These are phyloP conservation scores for Aethionema arabicum DNA, from an alignment of 345 rosid species.

Conservation along the genomic window DNA sequence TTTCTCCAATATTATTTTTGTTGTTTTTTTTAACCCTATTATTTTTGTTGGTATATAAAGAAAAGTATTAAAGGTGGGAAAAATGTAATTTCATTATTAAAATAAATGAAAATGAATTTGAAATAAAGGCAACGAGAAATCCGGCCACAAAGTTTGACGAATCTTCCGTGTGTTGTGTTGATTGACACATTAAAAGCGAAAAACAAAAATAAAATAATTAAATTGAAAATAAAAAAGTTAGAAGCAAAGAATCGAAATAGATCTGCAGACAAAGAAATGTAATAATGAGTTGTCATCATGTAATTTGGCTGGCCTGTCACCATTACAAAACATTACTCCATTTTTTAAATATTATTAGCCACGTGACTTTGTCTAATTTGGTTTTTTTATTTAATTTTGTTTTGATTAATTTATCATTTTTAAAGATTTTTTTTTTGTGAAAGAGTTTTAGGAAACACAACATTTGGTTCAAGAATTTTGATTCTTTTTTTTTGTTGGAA, in stretches of 20 bases:
- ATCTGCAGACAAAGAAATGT: slow-evolving; percentile 25
- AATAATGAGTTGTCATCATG: slow-evolving; percentile 33
- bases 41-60: not conserved
- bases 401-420: no score
- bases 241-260: slow-evolving; percentile 30
- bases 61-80: not conserved
- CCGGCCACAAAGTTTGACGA: slow-evolving; percentile 37
- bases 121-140: slow-evolving; percentile 29
- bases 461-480: no score
- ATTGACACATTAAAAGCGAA: slow-evolving; percentile 34
- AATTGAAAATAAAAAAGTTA: slow-evolving; percentile 16
- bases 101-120: not conserved
- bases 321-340: no score
- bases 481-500: no score
- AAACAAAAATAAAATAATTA: slow-evolving; percentile 8
- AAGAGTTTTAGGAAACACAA: no score
- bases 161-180: slow-evolving; percentile 20
- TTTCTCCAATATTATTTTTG: not conserved
- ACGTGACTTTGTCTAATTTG: no score
- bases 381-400: no score
- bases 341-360: no score
- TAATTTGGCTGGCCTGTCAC: slow-evolving; percentile 23
- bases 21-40: not conserved
- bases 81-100: slow-evolving; percentile 5
- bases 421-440: no score